Evolutionary conservation across 768 basidiomycete species (phyloP), one percentile per base, ranked within the genome.

Genomic region (Tulasnella sp.): DNA sequence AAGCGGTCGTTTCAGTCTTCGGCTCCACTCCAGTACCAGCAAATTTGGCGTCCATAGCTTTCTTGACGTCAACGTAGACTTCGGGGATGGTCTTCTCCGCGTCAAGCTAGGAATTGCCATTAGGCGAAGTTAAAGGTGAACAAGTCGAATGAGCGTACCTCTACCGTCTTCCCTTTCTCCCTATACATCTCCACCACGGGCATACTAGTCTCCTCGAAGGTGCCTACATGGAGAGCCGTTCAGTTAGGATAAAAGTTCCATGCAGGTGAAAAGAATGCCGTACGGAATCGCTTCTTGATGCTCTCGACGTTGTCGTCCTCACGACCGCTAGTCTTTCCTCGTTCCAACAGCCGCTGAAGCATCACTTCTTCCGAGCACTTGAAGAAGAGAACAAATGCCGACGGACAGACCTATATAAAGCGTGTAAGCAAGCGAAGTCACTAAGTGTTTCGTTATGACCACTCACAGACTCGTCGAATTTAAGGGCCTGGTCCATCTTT

Each of bases 401-500:
- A 93, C 75, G 87, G 81, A 86, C 96, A 98, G 80, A 98, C 93
- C 95, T 96, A 78, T 46, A n/a, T 20, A 64, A 79, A 22, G 1
- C 28, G 31, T 20, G 41, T 22, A 48, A 60, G 34, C 8, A 54
- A 16, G 37, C 11, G 60, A n/a, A 1, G 31, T 18, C 34, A 34
- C 8, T 44, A 37, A 31, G 12, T n/a, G 41, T 31, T 20, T 24
- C 14, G 18, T 28, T 44, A 6, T 24, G 34, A 60, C 12, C 4
- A 86, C 90, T 78, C 83, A 96, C 97, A 73, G 92, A 89, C 83
- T 94, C 88, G 84, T 99, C 97, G 84, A 98, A 99, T 85, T 92
- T 92, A 84, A 93, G 81, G 0, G 97, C 97, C 87, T 99, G 98
- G 85, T 99, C 98, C 96, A 99, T 96, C 89, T 99, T 96, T 81